These are phyloP conservation scores for Colletotrichum salicis DNA, from an alignment of 2,329 filamentous ascomycete genomes.

Conservation along the genomic window DNA sequence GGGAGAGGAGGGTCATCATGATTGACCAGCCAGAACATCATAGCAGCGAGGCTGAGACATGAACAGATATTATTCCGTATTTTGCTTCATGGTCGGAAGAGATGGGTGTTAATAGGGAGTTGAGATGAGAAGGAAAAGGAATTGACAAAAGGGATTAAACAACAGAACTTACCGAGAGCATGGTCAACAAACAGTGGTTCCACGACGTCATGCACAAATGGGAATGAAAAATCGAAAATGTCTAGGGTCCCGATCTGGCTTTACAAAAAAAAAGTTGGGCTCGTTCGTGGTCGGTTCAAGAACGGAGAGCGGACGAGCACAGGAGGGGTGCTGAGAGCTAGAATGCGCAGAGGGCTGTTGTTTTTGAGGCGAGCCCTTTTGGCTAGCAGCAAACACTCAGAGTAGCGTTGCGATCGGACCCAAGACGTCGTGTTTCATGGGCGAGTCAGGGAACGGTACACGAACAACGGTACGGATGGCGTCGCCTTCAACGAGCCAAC, in stretches of 20 bases:
- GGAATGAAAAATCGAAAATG: neutral
- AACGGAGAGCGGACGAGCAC: constrained; percentile 13
- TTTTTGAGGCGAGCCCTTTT: constrained; percentile 14
- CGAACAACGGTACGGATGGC: constrained; percentile 21
- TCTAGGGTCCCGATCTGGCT: constrained; percentile 7
- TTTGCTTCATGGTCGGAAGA: constrained; percentile 5
- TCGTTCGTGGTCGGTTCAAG: neutral
- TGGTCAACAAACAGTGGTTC: neutral
- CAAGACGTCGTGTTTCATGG: constrained; percentile 27
- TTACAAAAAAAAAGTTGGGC: neutral
- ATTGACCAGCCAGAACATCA: constrained; percentile 27
- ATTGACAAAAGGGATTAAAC: neutral
- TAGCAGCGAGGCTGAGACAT: constrained; percentile 20
- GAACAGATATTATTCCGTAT: neutral
- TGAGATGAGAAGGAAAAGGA: neutral
- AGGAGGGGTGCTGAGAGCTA: neutral
- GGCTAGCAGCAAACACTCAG: constrained; percentile 4
- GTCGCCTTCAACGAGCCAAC: neutral
- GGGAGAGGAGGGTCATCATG: constrained; percentile 35
- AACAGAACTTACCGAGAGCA: constrained; percentile 5
- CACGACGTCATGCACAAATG: constrained; percentile 16
- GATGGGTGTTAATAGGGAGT: neutral
- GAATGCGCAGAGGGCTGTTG: neutral
- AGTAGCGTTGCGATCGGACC: constrained; percentile 28
- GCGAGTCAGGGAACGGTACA: constrained; percentile 27